These are phyloP conservation scores for Kregervanrija pseudodelftensis DNA, from an alignment of 805 yeast genomes.

Conservation along the genomic window DNA sequence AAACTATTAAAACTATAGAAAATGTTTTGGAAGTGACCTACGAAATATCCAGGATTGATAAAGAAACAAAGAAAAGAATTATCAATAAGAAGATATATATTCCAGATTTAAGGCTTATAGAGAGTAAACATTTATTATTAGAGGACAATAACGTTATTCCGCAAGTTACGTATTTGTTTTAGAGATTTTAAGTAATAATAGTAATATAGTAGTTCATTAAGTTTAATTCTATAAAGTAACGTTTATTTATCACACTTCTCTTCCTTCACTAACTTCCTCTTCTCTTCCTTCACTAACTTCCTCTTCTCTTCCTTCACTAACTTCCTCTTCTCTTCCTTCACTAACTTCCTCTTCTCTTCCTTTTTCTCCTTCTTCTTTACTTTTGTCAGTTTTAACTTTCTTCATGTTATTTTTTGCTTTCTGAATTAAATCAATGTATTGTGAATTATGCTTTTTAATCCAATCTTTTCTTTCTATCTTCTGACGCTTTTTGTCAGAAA, in stretches of 20 bases:
- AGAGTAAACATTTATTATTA: conserved; percentile 29
- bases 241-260: neutral
- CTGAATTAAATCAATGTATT: conserved; percentile 19
- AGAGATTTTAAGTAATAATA: too few species aligned
- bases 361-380: neutral
- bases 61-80: conserved; percentile 1
- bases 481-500: conserved; percentile 29
- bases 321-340: neutral
- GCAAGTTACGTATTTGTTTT: too few species aligned
- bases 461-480: conserved; percentile 17
- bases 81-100: conserved; percentile 22
- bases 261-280: neutral
- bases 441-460: conserved; percentile 18
- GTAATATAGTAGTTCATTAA: too few species aligned
- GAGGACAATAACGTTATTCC: neutral
- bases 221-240: too few species aligned
- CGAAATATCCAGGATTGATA: conserved; percentile 13
- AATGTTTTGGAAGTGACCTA: conserved; percentile 36
- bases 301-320: neutral
- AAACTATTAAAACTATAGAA: conserved; percentile 34
- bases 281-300: neutral
- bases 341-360: neutral
- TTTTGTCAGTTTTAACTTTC: neutral
- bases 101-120: conserved; percentile 39
- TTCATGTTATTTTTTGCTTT: conserved; percentile 15